Conservation (phyloP, 371 early-diverging fungal genomes). For the Lichtheimia hyalospora region DNA sequence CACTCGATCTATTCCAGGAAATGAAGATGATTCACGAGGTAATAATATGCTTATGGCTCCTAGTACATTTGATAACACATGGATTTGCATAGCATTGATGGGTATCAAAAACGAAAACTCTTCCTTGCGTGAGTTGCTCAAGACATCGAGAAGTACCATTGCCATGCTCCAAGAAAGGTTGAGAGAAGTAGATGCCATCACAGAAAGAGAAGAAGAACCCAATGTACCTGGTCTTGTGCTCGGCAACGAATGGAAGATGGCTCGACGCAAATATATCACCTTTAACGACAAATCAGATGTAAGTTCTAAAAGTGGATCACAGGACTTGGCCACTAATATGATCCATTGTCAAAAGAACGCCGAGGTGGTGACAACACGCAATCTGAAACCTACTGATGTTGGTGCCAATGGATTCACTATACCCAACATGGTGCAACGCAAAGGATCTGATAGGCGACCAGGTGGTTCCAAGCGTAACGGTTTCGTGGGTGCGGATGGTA, state of each 20-base stretch:
- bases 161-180: constrained; percentile 37
- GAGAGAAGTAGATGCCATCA: constrained; percentile 25
- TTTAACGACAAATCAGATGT: not conserved
- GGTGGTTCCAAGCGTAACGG: not conserved
- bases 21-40: constrained; percentile 5
- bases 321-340: not conserved
- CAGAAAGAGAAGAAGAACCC: constrained; percentile 12
- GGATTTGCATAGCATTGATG: not conserved
- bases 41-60: not conserved
- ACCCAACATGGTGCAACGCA: constrained; percentile 2
- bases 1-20: constrained; percentile 7
- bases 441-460: constrained; percentile 6
- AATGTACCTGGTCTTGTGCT: constrained; percentile 26
- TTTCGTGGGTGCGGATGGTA: not conserved
- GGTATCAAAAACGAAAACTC: constrained; percentile 27
- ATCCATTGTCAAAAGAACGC: not conserved
- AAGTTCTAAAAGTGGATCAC: not conserved
- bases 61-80: too few relatives aligned
- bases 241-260: constrained; percentile 39
- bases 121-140: constrained; percentile 34
- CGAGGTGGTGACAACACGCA: constrained; percentile 4
- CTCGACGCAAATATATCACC: constrained; percentile 14
- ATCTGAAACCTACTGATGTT: constrained; percentile 1
- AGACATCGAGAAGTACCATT: constrained; percentile 38
- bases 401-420: constrained; percentile 1